These are phyloP conservation scores for Dactylis glomerata DNA, from an alignment of 176 grass and related monocot genomes.

Conservation along the genomic window DNA sequence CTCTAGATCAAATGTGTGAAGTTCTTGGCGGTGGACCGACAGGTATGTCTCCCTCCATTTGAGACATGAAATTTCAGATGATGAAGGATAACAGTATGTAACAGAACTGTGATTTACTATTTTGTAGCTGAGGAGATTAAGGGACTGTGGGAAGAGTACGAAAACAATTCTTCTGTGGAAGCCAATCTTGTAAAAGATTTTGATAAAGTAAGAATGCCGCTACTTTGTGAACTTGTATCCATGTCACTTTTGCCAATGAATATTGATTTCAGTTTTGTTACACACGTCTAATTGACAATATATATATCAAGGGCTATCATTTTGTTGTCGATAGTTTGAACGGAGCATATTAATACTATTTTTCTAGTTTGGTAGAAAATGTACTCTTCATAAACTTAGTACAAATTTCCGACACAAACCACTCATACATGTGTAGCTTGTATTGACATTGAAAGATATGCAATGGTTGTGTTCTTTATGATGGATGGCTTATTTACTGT, in stretches of 20 bases:
- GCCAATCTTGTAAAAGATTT: constrained; percentile 96
- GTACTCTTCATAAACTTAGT: not conserved
- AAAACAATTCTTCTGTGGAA: constrained; percentile 93
- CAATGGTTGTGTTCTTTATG: not conserved
- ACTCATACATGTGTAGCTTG: not conserved
- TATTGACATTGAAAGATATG: constrained; percentile 1
- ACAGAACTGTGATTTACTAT: not conserved
- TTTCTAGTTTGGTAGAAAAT: constrained; percentile 13
- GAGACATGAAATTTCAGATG: not conserved
- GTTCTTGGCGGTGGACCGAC: constrained; percentile 74
- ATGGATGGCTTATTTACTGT: not conserved
- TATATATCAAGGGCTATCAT: not conserved
- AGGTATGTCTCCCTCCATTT: constrained; percentile 41
- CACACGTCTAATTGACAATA: not conserved
- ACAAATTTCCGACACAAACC: not conserved
- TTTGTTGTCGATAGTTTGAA: constrained; percentile 5
- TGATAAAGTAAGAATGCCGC: constrained; percentile 66
- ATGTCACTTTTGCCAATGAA: not conserved
- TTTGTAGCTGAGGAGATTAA: constrained; percentile 86
- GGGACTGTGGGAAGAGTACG: constrained; percentile 90
- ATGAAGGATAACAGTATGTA: not conserved
- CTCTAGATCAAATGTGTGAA: constrained; percentile 88
- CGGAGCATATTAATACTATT: not conserved
- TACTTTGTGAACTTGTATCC: not conserved
- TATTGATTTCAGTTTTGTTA: not conserved